These are phyloP conservation scores for Apophysomyces ossiformis DNA, from an alignment of 371 early-diverging fungal species.

Conservation along the genomic window DNA sequence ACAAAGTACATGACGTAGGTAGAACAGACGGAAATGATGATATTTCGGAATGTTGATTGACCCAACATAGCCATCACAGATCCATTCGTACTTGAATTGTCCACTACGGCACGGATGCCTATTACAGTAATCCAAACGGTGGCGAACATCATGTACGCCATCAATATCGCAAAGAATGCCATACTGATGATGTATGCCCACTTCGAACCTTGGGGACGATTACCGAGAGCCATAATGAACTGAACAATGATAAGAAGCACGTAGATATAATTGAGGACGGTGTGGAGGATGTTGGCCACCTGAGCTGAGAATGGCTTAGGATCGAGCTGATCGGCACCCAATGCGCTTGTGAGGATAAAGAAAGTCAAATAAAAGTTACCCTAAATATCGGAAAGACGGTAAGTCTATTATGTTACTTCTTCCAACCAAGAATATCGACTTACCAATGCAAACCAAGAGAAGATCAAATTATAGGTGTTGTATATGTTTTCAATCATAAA, in stretches of 20 bases:
- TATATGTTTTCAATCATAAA: constrained; percentile 76
- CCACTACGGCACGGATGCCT: constrained; percentile 43
- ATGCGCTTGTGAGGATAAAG: constrained; percentile 59
- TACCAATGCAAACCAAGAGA: constrained; percentile 79
- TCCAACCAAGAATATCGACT: constrained; percentile 10
- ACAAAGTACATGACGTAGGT: constrained; percentile 73
- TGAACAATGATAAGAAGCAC: constrained; percentile 61
- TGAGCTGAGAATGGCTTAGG: constrained; percentile 54
- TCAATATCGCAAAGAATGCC: constrained; percentile 52
- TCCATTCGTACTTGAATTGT: constrained; percentile 20
- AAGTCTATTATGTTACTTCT: background rate
- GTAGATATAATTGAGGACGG: constrained; percentile 63
- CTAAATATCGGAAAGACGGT: constrained; percentile 30
- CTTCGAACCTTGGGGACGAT: constrained; percentile 81
- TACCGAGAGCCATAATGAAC: constrained; percentile 79
- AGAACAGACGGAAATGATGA: constrained; percentile 63
- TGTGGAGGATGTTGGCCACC: constrained; percentile 45
- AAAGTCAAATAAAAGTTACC: constrained; percentile 80
- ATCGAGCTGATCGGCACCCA: constrained; percentile 18
- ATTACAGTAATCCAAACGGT: constrained; percentile 56
- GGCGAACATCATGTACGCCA: constrained; percentile 68
- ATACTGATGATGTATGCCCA: constrained; percentile 66
- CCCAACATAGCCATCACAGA: constrained; percentile 36
- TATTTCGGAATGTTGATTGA: constrained; percentile 55
- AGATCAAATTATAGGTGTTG: constrained; percentile 71